Evolutionary conservation across 768 basidiomycete species (phyloP).

Genomic region (Leccinum disarticulatum): DNA sequence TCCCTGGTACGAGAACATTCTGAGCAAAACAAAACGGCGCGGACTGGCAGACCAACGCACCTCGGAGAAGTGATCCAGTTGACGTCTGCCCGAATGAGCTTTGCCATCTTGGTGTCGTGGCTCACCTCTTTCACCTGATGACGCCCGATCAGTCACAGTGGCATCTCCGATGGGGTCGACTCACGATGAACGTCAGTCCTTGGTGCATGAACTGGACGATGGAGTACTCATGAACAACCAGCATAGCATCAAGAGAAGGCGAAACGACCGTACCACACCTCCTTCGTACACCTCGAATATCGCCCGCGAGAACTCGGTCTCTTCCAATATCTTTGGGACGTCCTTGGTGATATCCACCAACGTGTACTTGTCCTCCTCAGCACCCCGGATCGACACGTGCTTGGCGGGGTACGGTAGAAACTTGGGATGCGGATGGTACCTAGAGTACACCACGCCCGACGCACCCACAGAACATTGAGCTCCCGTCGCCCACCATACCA

Average conservation of each 20-base stretch:
- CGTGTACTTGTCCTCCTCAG: slow-evolving; percentile 75
- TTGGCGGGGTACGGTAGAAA: slow-evolving; percentile 76
- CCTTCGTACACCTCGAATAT: slow-evolving; percentile 91
- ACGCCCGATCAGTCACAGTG: slow-evolving; percentile 3
- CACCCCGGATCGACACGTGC: slow-evolving; percentile 72
- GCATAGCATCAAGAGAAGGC: neutral
- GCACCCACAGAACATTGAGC: neutral
- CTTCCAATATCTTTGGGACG: slow-evolving; percentile 58
- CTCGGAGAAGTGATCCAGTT: slow-evolving; percentile 80
- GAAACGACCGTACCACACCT: slow-evolving; percentile 57
- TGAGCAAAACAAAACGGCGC: neutral
- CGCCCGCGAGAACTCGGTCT: slow-evolving; percentile 79
- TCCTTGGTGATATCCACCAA: slow-evolving; percentile 62
- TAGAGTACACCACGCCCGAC: slow-evolving; percentile 24
- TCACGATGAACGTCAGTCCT: slow-evolving; percentile 75
- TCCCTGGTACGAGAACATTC: slow-evolving; percentile 45
- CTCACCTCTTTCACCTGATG: slow-evolving; percentile 72
- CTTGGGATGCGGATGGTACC: slow-evolving; percentile 82
- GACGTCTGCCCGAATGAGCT: slow-evolving; percentile 70
- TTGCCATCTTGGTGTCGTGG: slow-evolving; percentile 75
- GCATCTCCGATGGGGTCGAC: slow-evolving; percentile 15
- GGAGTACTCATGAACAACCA: slow-evolving; percentile 2
- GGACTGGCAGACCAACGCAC: slow-evolving; percentile 31
- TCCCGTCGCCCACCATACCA: neutral
- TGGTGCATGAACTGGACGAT: slow-evolving; percentile 77